Evolutionary conservation across 768 basidiomycete species (phyloP), one percentile per base, ranked within the genome.

Genomic region (Boletus subparvulus): DNA sequence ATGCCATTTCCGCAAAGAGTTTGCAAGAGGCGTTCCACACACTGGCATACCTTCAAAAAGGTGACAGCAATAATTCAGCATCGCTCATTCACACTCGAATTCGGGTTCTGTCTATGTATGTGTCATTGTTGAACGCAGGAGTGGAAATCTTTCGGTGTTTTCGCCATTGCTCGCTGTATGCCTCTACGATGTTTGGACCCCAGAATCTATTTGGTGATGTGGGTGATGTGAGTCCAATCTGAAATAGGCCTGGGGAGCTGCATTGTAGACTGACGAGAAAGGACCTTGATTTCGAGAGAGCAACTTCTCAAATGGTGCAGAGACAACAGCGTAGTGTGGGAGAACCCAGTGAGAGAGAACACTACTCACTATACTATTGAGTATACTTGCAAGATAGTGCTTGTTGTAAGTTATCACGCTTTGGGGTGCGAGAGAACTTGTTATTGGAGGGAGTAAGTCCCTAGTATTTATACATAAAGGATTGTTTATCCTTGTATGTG

Each of bases 111-210:
- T 51, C 17, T 28, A 62, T 60, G 12, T 41, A 66, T 64, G 55
- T 65, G 5, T 63, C 57, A 3, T 60, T 63, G 47, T 63, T 63
- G 9, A 66, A 65, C 6, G 64, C 64, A 44, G 64, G 64, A 21
- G 36, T 47, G 16, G 54, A 12, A 3, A 65, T 52, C 36, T 55
- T 62, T 48, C 65, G 55, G 26, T 65, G 61, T 26, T 56, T 65
- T 26, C 55, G 65, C 64, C 64, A 65, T 14, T 54, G 47, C n/a
- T 63, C 58, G n/a, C 61, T 53, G 4, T 53, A 54, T 8, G 45
- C 30, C 7, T 59, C 48, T 8, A 63, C 33, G 21, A 66, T 39
- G 26, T 55, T 65, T 9, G 64, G 64, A 43, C 64, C 64, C 64
- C 64, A 65, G 24, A 52, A 65, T 36, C 64, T 65, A 21, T 47